These are phyloP conservation scores for Rhinocladiella similis DNA, from an alignment of 2,329 filamentous ascomycete genomes.

Conservation along the genomic window DNA sequence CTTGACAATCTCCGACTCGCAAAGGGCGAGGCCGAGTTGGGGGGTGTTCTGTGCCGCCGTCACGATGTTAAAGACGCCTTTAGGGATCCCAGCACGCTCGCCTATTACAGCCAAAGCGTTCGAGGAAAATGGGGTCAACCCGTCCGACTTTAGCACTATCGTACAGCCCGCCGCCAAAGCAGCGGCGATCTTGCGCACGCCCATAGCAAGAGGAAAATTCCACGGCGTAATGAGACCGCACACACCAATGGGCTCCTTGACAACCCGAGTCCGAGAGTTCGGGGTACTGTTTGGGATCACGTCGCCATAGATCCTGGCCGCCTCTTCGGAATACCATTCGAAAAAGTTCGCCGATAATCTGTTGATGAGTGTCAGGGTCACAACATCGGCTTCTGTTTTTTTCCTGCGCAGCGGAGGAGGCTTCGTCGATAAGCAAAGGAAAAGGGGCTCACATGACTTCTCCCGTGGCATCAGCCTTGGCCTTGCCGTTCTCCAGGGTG, in stretches of 20 bases:
- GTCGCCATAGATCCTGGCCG: constrained; percentile 48
- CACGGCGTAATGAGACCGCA: constrained; percentile 81
- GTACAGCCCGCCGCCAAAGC: constrained; percentile 40
- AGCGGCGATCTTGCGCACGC: constrained; percentile 41
- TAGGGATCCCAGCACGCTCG: constrained; percentile 35
- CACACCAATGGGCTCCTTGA: constrained; percentile 82
- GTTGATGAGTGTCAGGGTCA: background rate
- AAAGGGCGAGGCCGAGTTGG: constrained; percentile 60
- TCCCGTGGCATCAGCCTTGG: constrained; percentile 49
- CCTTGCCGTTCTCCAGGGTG: constrained; percentile 61
- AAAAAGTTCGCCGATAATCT: constrained; percentile 44
- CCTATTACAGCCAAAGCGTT: constrained; percentile 33
- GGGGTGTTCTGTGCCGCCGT: constrained; percentile 69
- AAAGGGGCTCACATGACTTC: constrained; percentile 44
- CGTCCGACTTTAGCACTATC: constrained; percentile 36
- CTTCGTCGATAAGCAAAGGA: too few species aligned
- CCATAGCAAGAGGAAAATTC: constrained; percentile 82
- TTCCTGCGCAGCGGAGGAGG: too few species aligned
- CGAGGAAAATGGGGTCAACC: constrained; percentile 36
- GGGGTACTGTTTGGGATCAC: constrained; percentile 61
- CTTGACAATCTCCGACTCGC: constrained; percentile 29
- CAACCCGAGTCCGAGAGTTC: constrained; percentile 71
- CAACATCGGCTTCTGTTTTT: too few species aligned
- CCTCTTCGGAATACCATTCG: constrained; percentile 54
- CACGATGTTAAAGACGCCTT: constrained; percentile 35